Conservation (phyloP, 306 rosid genomes). For the Malus orientalis region DNA sequence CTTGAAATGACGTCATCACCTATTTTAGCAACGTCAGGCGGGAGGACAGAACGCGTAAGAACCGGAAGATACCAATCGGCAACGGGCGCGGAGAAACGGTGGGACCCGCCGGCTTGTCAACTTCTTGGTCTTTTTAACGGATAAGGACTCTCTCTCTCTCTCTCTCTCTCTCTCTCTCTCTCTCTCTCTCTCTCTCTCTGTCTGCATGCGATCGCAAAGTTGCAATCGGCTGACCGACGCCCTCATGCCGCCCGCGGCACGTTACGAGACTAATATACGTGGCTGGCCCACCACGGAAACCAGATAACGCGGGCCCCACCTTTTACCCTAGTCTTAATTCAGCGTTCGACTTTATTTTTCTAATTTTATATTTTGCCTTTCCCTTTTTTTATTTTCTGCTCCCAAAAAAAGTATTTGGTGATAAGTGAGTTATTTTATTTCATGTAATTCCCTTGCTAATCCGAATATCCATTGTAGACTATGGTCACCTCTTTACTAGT, state of each 20-base stretch:
- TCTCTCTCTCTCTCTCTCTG: not conserved
- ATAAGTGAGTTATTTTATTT: not conserved
- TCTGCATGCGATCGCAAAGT: not conserved
- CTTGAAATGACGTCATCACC: not conserved
- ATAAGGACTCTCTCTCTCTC: conserved; percentile 16
- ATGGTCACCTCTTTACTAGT: not conserved
- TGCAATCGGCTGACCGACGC: too few species aligned
- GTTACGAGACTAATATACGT: not conserved
- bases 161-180: not conserved
- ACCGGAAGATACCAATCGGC: conserved; percentile 2
- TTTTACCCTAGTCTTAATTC: not conserved
- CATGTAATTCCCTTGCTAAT: not conserved
- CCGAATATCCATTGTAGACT: not conserved
- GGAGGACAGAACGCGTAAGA: conserved; percentile 10
- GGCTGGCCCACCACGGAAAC: not conserved
- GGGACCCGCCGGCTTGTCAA: not conserved
- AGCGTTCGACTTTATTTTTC: not conserved
- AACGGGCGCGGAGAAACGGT: not conserved
- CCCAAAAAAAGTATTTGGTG: not conserved
- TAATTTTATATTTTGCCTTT: not conserved
- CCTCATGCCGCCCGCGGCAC: not conserved
- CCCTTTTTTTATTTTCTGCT: not conserved
- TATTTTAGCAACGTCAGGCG: not conserved
- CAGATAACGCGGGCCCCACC: conserved; percentile 14
- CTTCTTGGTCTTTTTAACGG: conserved; percentile 11